Evolutionary conservation across 1,284 basidiomycete genomes (phyloP), one percentile per base, ranked within the genome.

Genomic region (Fomitopsis betulina): DNA sequence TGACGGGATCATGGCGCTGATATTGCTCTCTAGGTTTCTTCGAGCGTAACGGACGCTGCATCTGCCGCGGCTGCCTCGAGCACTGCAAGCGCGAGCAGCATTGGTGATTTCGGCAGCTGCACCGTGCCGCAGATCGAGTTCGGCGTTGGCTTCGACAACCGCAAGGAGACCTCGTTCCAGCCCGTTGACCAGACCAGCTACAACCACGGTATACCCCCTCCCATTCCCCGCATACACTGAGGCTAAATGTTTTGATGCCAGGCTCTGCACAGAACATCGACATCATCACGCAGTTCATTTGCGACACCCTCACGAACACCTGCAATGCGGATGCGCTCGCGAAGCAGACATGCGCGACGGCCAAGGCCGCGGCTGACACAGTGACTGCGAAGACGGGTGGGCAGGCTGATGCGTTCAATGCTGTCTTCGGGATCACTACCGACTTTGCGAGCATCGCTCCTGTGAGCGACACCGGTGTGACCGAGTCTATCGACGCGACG

Each of bases 371-470:
- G 53, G 80, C 81, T 0, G 65, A 71, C 60, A 27, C 27, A 42
- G 72, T 67, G 30, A 60, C 79, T 3, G 68, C 72, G 1, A 76
- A 77, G 66, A 79, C 76, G 40, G 83, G 84, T 60, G 78, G 69
- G 5, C 79, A 82, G 65, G 83, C 83, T 27, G 83, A 85, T 67
- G 76, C 75, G 2, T 85, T 84, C 76, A 85, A 85, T 70, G 76
- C 75, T 21, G 79, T 71, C 27, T 84, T 85, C 62, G 80, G 79
- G 21, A 78, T 82, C 61, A 69, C 55, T 75, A 71, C 70, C 45
- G 38, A 68, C 53, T 72, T 72, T 62, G 64, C 64, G 7, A 62
- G 61, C 21, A 65, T 70, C 40, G 58, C 62, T 23, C 61, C 62
- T 10, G 58, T 72, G 42, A 67, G 68, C 59, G 64, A 72, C 60